Evolutionary conservation across 2,329 filamentous ascomycete species (phyloP).

Genomic region (Colletotrichum brevisporum): DNA sequence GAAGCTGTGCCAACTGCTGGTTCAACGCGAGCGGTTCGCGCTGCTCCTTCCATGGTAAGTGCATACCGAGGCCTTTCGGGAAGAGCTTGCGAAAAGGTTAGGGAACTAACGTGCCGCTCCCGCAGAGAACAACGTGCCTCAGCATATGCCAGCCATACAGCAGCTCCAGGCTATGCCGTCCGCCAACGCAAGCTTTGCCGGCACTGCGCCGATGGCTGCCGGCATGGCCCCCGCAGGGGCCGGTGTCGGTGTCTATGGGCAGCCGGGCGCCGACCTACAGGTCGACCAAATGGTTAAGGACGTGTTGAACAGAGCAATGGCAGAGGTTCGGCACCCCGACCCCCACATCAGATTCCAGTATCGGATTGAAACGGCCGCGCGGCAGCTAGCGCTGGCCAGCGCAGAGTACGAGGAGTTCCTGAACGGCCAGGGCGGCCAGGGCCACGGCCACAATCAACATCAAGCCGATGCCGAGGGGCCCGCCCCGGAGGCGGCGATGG

Average conservation of each 20-base stretch:
- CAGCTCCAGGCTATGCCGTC: slow-evolving; percentile 49
- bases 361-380: slow-evolving; percentile 67
- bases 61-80: background rate
- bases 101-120: slow-evolving; percentile 6
- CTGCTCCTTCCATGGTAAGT: slow-evolving; percentile 72
- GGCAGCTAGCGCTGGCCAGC: slow-evolving; percentile 68
- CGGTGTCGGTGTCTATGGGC: slow-evolving; percentile 40
- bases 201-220: slow-evolving; percentile 43
- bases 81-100: background rate
- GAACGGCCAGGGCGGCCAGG: slow-evolving; percentile 46
- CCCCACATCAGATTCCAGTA: slow-evolving; percentile 62
- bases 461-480: slow-evolving; percentile 40
- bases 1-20: slow-evolving; percentile 75
- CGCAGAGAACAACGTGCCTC: slow-evolving; percentile 62
- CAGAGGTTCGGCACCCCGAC: slow-evolving; percentile 59
- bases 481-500: slow-evolving; percentile 36
- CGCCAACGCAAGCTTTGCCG: slow-evolving; percentile 48
- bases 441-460: slow-evolving; percentile 45
- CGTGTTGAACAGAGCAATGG: slow-evolving; percentile 62
- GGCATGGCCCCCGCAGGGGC: slow-evolving; percentile 48
- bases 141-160: slow-evolving; percentile 50
- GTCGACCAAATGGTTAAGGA: slow-evolving; percentile 51
- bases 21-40: slow-evolving; percentile 73
- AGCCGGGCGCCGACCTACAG: slow-evolving; percentile 28
- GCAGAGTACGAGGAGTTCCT: slow-evolving; percentile 64